A percentile compares a stretch with the other conserved stretches of the same genome.
These are phyloP conservation scores for Phytophthora kernoviae DNA, from an alignment of 352 stramenopile genomes.

Conservation along the genomic window DNA sequence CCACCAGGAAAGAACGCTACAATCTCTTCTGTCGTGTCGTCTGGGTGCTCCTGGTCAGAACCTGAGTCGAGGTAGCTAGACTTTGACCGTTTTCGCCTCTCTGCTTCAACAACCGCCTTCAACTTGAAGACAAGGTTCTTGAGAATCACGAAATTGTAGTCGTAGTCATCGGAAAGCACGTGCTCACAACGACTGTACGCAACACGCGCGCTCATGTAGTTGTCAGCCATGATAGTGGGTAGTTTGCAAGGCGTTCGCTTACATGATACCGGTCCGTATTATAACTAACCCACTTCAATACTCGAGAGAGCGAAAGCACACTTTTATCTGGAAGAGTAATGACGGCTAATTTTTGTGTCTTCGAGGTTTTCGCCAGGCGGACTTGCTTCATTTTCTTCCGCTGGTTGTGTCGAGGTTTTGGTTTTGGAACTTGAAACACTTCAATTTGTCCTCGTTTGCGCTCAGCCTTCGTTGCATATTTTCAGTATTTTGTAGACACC, in stretches of 20 bases:
- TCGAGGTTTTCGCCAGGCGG: no score
- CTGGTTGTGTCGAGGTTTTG: constrained; percentile 6
- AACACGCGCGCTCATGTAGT: constrained; percentile 3
- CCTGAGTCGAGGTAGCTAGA: constrained; percentile 1
- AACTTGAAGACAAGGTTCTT: constrained; percentile 1
- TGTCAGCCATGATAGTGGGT: constrained; percentile 5
- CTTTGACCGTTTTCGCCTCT: not conserved
- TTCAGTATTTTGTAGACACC: not conserved
- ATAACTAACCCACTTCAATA: constrained; percentile 6
- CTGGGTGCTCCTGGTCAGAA: not conserved
- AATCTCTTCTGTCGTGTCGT: constrained; percentile 1
- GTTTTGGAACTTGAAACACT: constrained; percentile 1
- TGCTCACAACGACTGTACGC: not conserved
- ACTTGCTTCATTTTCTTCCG: constrained; percentile 3
- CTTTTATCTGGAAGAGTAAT: constrained; percentile 6
- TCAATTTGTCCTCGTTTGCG: not conserved
- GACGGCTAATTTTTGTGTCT: not conserved
- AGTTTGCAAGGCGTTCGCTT: not conserved
- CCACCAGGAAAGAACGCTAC: constrained; percentile 6
- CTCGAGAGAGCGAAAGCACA: not conserved
- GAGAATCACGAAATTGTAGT: constrained; percentile 15
- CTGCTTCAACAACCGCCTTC: not conserved
- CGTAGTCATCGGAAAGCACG: not conserved
- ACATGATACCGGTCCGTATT: constrained; percentile 1
- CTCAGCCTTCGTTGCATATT: not conserved